Conservation (phyloP, 805 yeast species). For the Dipodascus albidus region DNA sequence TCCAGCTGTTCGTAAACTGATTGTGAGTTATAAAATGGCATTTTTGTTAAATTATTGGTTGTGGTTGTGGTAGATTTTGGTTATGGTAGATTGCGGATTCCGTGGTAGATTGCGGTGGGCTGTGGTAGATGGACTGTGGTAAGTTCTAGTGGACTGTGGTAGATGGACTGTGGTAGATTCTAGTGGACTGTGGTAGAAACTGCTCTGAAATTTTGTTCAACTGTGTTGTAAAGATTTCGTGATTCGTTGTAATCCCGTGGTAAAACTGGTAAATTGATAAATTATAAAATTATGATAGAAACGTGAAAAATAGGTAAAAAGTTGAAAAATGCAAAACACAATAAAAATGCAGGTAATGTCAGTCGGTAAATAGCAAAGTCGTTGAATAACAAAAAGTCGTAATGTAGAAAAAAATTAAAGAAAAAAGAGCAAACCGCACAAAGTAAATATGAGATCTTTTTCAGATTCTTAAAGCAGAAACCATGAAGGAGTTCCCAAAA, state of each 20-base stretch:
- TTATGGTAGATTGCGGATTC: too few relatives aligned
- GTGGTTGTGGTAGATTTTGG: too few relatives aligned
- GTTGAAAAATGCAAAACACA: not conserved
- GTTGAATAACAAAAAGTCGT: not conserved
- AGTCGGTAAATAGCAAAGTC: not conserved
- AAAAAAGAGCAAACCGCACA: constrained; percentile 2
- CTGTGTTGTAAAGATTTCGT: too few relatives aligned
- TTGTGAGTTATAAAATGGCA: not conserved
- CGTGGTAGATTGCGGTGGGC: too few relatives aligned
- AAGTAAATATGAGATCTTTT: not conserved
- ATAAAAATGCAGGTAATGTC: too few relatives aligned
- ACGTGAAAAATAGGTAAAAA: not conserved
- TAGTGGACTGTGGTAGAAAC: too few relatives aligned
- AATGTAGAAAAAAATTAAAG: not conserved
- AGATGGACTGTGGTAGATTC: too few relatives aligned
- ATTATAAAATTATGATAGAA: not conserved
- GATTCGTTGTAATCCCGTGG: too few relatives aligned
- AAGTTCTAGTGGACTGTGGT: too few relatives aligned
- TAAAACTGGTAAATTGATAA: too few relatives aligned
- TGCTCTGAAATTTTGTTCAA: too few relatives aligned
- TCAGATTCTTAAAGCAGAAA: not conserved
- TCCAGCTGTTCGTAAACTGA: constrained; percentile 4
- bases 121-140: too few relatives aligned
- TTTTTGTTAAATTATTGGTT: not conserved
- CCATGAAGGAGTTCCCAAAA: not conserved